Evolutionary conservation across 805 yeast genomes (phyloP).

Genomic region (Wickerhamomyces bovis): DNA sequence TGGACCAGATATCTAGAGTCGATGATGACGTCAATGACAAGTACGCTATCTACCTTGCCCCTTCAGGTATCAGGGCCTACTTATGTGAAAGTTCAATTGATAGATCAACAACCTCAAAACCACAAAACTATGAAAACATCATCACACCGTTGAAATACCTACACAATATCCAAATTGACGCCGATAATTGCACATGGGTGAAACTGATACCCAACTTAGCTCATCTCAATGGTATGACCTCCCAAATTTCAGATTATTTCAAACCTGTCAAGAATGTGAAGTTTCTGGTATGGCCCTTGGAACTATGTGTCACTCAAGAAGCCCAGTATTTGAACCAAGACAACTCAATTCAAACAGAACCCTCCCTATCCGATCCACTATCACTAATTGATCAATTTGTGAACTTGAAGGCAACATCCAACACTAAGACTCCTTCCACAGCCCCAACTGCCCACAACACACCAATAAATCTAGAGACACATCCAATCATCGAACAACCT

Average conservation of each 20-base stretch:
- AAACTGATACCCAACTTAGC: slow-evolving; percentile 61
- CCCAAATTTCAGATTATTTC: slow-evolving; percentile 52
- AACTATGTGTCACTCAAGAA: slow-evolving; percentile 55
- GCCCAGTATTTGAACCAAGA: slow-evolving; percentile 14
- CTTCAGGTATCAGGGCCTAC: slow-evolving; percentile 49
- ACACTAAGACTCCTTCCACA: slow-evolving; percentile 30
- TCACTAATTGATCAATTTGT: slow-evolving; percentile 35
- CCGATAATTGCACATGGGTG: slow-evolving; percentile 42
- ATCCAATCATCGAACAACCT: slow-evolving; percentile 3
- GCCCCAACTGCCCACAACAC: slow-evolving; percentile 22
- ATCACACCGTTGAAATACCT: slow-evolving; percentile 31
- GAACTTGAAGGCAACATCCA: slow-evolving; percentile 32
- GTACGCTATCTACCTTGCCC: slow-evolving; percentile 44
- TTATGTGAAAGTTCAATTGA: slow-evolving; percentile 30
- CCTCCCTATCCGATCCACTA: slow-evolving; percentile 25
- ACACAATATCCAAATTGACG: slow-evolving; percentile 24
- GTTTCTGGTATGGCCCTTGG: slow-evolving; percentile 68
- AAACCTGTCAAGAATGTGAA: slow-evolving; percentile 45
- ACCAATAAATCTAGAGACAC: slow-evolving; percentile 12
- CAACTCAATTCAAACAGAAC: neutral
- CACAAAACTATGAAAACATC: slow-evolving; percentile 34
- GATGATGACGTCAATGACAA: slow-evolving; percentile 19
- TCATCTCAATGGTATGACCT: slow-evolving; percentile 64
- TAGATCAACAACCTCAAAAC: slow-evolving; percentile 34
- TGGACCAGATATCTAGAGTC: slow-evolving; percentile 20